phyloP scores from a whole-genome alignment of 2,329 filamentous ascomycete species.

The Colletotrichum filicis region DNA sequence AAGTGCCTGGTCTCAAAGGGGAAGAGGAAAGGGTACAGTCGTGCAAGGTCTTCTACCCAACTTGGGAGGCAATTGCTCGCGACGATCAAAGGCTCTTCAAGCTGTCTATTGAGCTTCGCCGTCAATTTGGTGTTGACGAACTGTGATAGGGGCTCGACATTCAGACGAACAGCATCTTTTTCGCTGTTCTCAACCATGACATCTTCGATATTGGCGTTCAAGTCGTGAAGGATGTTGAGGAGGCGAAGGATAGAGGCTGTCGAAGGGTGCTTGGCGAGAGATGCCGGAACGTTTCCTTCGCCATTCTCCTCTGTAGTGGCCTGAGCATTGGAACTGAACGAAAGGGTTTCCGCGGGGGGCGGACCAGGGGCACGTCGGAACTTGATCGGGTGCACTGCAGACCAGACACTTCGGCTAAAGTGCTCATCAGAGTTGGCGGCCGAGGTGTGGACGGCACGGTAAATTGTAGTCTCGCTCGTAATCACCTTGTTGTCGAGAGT shows the following conservation, averaged over 20 bases:
- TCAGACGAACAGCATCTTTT: constrained; percentile 75
- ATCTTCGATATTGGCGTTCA: constrained; percentile 94
- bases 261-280: constrained; percentile 83
- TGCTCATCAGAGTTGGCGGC: constrained; percentile 67
- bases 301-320: constrained; percentile 65
- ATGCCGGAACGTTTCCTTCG: constrained; percentile 74
- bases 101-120: constrained; percentile 94
- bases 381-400: constrained; percentile 88
- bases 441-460: constrained; percentile 86
- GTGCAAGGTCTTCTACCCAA: constrained; percentile 95
- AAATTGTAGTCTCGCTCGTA: constrained; percentile 93
- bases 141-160: constrained; percentile 86
- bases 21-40: constrained; percentile 95
- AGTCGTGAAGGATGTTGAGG: constrained; percentile 88
- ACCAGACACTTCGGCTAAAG: constrained; percentile 85
- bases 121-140: constrained; percentile 99
- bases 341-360: constrained; percentile 77
- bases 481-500: constrained; percentile 86
- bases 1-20: constrained; percentile 97
- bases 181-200: constrained; percentile 77
- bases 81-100: constrained; percentile 96
- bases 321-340: constrained; percentile 62
- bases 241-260: constrained; percentile 89
- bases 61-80: constrained; percentile 95
- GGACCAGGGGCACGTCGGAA: constrained; percentile 89